Conservation (phyloP, 164 flowering plant genomes). For the Buxus sempervirens region DNA sequence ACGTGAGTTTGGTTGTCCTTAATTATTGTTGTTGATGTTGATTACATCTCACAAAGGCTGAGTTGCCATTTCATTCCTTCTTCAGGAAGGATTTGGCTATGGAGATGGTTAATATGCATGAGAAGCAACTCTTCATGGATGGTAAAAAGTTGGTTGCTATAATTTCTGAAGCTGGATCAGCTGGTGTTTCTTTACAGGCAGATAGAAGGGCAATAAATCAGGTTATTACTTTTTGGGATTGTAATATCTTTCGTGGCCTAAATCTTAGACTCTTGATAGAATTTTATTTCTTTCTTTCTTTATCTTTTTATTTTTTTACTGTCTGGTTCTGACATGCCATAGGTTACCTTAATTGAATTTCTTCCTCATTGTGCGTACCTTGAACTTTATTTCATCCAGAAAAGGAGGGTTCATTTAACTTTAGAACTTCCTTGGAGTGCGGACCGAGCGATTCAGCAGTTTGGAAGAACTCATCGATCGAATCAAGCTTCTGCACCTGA, state of each 20-base stretch:
- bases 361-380: conserved; percentile 4
- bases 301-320: neutral
- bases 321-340: neutral
- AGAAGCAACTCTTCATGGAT: conserved; percentile 93
- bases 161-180: conserved; percentile 99
- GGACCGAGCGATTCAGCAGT: conserved; percentile 97
- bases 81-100: conserved; percentile 85
- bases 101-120: conserved; percentile 99
- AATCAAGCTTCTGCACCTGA: conserved; percentile 98
- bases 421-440: conserved; percentile 99
- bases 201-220: conserved; percentile 92
- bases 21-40: neutral
- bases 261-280: neutral
- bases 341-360: neutral
- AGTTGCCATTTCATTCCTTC: conserved; percentile 3
- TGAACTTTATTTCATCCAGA: conserved; percentile 40
- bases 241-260: neutral
- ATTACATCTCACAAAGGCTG: neutral
- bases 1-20: conserved; percentile 58
- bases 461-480: conserved; percentile 98
- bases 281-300: neutral
- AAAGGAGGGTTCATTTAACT: conserved; percentile 93
- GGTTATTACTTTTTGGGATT: conserved; percentile 32
- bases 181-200: conserved; percentile 98
- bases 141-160: conserved; percentile 90